Evolutionary conservation across 1,139 yeast genomes (phyloP).

Genomic region (Hyphopichia fennica): DNA sequence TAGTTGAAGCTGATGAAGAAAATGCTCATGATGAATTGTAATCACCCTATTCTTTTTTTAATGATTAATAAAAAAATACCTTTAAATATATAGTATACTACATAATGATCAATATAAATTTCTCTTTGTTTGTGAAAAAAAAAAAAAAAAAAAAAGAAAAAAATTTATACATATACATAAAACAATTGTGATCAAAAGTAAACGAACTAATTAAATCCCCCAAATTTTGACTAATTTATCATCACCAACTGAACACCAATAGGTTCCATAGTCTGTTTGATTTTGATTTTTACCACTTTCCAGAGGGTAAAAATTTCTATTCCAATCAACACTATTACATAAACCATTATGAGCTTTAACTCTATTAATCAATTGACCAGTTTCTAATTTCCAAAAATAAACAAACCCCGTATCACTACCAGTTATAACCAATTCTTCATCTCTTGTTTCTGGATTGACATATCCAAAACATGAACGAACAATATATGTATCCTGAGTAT

Average conservation of each 20-base stretch:
- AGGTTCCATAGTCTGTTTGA: conserved; percentile 38
- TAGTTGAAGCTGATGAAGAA: conserved; percentile 19
- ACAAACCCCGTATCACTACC: conserved; percentile 85
- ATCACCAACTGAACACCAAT: conserved; percentile 86
- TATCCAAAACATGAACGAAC: conserved; percentile 79
- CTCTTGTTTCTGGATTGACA: conserved; percentile 33
- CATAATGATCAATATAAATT: background rate
- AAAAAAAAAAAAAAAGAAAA: background rate
- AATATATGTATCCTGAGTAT: conserved; percentile 66
- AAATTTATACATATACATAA: no score
- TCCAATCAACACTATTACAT: conserved; percentile 81
- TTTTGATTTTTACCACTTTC: conserved; percentile 7
- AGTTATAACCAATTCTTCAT: conserved; percentile 70
- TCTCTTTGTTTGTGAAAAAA: background rate
- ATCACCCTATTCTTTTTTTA: conserved; percentile 7
- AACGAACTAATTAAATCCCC: conserved; percentile 26
- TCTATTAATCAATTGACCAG: conserved; percentile 66
- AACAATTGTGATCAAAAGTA: background rate
- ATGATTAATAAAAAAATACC: background rate
- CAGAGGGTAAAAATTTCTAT: conserved; percentile 24
- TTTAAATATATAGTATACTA: conserved; percentile 1
- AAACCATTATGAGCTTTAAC: conserved; percentile 63
- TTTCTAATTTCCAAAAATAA: conserved; percentile 77
- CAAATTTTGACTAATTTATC: conserved; percentile 69
- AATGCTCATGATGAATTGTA: conserved; percentile 48